These are phyloP conservation scores for Phylloporus sp. DNA, from an alignment of 768 basidiomycete genomes.

Conservation along the genomic window DNA sequence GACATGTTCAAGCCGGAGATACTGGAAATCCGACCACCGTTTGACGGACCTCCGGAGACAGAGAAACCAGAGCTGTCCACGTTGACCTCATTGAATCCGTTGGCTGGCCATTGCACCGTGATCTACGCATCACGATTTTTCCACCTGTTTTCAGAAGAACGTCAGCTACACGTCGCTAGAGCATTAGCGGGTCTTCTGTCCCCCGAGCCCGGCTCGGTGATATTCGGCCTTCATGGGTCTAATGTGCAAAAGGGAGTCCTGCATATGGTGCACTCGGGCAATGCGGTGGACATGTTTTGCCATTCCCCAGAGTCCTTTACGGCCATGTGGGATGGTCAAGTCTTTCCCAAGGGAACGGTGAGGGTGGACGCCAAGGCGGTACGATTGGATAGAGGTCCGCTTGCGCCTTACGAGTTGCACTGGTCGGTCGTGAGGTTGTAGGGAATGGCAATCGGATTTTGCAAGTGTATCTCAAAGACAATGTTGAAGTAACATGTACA, in stretches of 20 bases:
- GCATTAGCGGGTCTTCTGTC: constrained; percentile 26
- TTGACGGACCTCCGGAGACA: constrained; percentile 19
- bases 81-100: constrained; percentile 40
- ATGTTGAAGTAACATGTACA: too few relatives aligned
- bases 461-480: too few relatives aligned
- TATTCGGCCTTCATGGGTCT: not conserved
- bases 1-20: constrained; percentile 46
- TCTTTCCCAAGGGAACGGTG: constrained; percentile 23
- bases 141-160: constrained; percentile 29
- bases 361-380: not conserved
- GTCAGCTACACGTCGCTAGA: constrained; percentile 23
- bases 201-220: constrained; percentile 14
- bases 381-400: not conserved
- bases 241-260: not conserved
- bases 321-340: constrained; percentile 34
- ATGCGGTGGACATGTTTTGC: not conserved
- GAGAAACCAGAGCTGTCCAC: constrained; percentile 26
- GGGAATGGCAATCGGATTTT: too few relatives aligned
- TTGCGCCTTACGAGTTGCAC: not conserved
- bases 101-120: constrained; percentile 44
- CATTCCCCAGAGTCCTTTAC: constrained; percentile 27
- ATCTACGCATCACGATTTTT: constrained; percentile 49
- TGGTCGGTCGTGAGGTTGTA: not conserved
- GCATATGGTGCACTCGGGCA: not conserved
- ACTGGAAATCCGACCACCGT: constrained; percentile 33